Evolutionary conservation across 1,284 basidiomycete genomes (phyloP).

Genomic region (Austropuccinia psidii): DNA sequence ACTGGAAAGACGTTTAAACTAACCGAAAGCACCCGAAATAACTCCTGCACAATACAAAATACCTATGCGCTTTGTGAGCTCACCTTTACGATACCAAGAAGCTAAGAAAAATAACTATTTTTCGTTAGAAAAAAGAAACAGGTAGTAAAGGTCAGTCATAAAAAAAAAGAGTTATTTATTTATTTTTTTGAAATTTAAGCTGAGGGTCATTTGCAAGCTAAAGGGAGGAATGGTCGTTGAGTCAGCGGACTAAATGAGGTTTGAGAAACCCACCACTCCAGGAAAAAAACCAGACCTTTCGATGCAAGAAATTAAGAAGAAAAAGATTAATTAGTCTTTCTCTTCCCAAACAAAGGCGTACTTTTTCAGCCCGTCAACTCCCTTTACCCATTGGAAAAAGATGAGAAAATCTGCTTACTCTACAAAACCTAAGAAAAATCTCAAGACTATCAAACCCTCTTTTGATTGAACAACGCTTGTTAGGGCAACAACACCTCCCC

Average conservation of each 20-base stretch:
- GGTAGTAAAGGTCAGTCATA: no score
- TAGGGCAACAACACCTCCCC: conserved; percentile 23
- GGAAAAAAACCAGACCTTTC: conserved; percentile 32
- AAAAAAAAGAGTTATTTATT: no score
- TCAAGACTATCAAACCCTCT: conserved; percentile 1
- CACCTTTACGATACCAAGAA: conserved; percentile 41
- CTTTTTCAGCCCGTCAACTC: no score
- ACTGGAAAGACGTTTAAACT: not conserved
- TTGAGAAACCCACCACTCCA: conserved; percentile 24
- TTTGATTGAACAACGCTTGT: conserved; percentile 2
- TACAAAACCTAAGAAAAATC: conserved; percentile 25
- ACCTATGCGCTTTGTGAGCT: conserved; percentile 41
- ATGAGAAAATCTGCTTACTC: not conserved
- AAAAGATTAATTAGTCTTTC: no score
- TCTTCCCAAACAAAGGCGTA: no score
- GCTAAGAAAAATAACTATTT: conserved; percentile 39
- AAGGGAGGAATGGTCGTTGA: no score
- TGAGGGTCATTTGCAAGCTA: no score
- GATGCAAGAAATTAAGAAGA: not conserved
- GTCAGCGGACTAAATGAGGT: no score
- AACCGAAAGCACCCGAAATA: conserved; percentile 41
- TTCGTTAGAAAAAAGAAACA: not conserved
- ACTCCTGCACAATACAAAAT: conserved; percentile 40
- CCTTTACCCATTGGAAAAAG: no score
- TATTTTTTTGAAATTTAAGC: no score